Percentiles rank a stretch among this genome's conserved stretches.
Evolutionary conservation across 768 basidiomycete species (phyloP).

Genomic region (Termitomyces sp.): DNA sequence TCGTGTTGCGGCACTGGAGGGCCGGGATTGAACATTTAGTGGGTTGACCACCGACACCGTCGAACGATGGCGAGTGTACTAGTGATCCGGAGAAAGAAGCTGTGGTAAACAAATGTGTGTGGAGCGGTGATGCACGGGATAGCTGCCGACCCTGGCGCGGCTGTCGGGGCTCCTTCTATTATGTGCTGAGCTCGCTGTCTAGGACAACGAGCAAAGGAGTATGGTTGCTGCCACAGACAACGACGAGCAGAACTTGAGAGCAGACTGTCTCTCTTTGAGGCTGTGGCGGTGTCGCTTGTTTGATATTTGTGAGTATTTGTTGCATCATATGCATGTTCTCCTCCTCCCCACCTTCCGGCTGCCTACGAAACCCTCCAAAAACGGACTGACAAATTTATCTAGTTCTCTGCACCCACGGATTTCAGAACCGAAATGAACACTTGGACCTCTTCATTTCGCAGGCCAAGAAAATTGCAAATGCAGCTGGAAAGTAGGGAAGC

Average conservation of each 20-base stretch:
- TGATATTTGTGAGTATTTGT: slow-evolving; percentile 17
- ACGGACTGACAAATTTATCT: neutral
- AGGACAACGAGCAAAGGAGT: slow-evolving; percentile 3
- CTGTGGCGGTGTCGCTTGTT: slow-evolving; percentile 20
- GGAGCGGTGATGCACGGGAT: neutral
- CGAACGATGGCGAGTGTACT: slow-evolving; percentile 7
- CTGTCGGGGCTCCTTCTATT: neutral
- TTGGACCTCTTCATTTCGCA: neutral
- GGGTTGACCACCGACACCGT: slow-evolving; percentile 6
- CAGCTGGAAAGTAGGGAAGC: neutral
- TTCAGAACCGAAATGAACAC: neutral
- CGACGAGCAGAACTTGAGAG: slow-evolving; percentile 13
- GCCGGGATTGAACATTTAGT: slow-evolving; percentile 10
- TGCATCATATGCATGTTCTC: slow-evolving; percentile 13
- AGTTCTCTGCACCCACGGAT: neutral
- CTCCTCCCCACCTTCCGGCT: slow-evolving; percentile 17
- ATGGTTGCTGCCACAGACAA: slow-evolving; percentile 7
- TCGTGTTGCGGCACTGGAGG: neutral
- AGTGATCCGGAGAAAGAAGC: slow-evolving; percentile 3
- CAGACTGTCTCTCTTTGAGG: slow-evolving; percentile 8
- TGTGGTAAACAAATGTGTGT: neutral
- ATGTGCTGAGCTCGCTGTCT: slow-evolving; percentile 5
- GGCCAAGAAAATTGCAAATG: neutral
- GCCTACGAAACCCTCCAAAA: slow-evolving; percentile 2
- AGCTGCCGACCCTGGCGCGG: neutral